A percentile compares a stretch with the other conserved stretches of the same genome.
phyloP scores from a whole-genome alignment of 768 basidiomycete species.

The Russula vinacea region DNA sequence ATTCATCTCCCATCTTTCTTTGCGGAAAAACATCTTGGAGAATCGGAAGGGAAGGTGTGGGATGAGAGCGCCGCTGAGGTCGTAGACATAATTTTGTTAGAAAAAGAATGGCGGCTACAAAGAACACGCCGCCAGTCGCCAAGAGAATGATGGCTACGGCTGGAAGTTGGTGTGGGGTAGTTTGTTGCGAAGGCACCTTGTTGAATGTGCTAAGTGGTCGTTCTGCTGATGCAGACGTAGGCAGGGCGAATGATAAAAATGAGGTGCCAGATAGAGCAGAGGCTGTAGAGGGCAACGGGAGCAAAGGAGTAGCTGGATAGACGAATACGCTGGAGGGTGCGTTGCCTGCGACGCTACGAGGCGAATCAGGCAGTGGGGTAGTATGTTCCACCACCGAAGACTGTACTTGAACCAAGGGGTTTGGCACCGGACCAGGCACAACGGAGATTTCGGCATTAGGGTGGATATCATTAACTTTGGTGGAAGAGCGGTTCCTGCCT shows the following conservation, averaged over 20 bases:
- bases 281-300: constrained; percentile 1
- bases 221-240: constrained; percentile 20
- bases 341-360: constrained; percentile 13
- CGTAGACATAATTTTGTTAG: constrained; percentile 48
- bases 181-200: constrained; percentile 16
- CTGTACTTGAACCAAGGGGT: constrained; percentile 34
- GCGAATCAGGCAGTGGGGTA: constrained; percentile 32
- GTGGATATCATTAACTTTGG: constrained; percentile 22
- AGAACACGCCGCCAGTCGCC: constrained; percentile 49
- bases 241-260: not conserved
- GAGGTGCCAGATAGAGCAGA: constrained; percentile 8
- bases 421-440: constrained; percentile 51
- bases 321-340: constrained; percentile 2
- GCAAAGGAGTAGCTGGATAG: constrained; percentile 6
- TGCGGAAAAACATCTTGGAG: constrained; percentile 54
- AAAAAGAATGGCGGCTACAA: constrained; percentile 49
- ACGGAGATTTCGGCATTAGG: constrained; percentile 39
- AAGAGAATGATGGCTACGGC: constrained; percentile 51
- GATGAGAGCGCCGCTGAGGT: constrained; percentile 52
- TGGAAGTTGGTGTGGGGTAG: constrained; percentile 41
- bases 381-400: constrained; percentile 29
- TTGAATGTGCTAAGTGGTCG: constrained; percentile 21
- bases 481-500: constrained; percentile 13
- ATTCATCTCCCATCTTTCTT: constrained; percentile 53
- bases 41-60: constrained; percentile 73